Base-by-base conservation (phyloP, 352 stramenopile species). In the Phytophthora multivora region DNA sequence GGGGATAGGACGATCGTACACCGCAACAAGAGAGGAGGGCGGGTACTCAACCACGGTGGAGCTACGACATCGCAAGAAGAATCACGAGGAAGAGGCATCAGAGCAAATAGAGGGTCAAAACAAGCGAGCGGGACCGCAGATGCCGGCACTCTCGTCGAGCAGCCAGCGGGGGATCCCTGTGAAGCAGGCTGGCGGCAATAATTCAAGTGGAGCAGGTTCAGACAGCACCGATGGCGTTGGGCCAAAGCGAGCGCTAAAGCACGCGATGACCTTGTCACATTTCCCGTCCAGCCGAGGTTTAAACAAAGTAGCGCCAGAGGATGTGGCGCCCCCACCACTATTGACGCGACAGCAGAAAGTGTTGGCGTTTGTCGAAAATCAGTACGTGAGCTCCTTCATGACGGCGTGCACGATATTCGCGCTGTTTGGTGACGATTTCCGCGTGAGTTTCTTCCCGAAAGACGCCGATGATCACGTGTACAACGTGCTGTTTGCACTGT, bases 351-450 rank as follows among this genome's bases (percentile, higher is more conserved):
- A 79, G 45, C 65, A 88, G 13, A 64, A 83, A 16, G 55, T 89
- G 18, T 48, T 91, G 25, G 57, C 61, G 1, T 65, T 87, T 47
- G 69, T 93, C 3, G 86, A 95, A 47, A 83, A 92, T 64, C 84
- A 82, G 38, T 89, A 86, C 38, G 51, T 91, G 47, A 91, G 75
- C 54, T 66, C 69, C 10, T 83, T 79, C 39, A 70, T 93, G 40
- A 89, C 84, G 8, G 23, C 89, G 4, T 86, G 88, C 42, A 96
- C 88, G 11, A 85, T 97, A 18, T 96, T 96, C 50, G 83, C 87
- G 13, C 65, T 97, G 9, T 97, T 96, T 67, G 88, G 84, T 0
- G 86, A 96, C 52, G 89, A 97, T 49, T 82, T 96, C 33, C 82
- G 84, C 21, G 83, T 91, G 26, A 76, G 71, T 36, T 73, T 89